Base-by-base conservation (phyloP, 2,329 filamentous ascomycete species). In the Pseudogymnoascus sp. region DNA sequence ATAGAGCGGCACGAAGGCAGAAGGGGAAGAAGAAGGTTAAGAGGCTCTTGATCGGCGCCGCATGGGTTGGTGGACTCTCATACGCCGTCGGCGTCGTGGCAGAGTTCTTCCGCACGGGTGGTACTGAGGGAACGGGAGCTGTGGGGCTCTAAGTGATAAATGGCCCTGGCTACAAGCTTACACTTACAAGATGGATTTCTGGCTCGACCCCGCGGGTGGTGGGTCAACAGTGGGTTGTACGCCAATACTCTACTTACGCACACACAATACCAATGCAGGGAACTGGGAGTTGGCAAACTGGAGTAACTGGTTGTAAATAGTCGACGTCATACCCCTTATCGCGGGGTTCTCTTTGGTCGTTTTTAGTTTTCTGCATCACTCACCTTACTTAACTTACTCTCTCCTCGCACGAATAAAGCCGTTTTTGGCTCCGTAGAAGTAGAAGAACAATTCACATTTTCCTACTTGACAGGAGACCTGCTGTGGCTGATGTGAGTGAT, bases 21-120 rank as follows among this genome's bases (percentile, higher is more conserved):
- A 74, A 72, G 62, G 69, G 74, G 21, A 63, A 54, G 29, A 54
- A 35, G 29, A 54, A 79, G 1, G 76, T 74, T 0, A 81, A 78
- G 68, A 81, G 79, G 64, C 66, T 84, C 21, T 64, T 82, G 1
- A 65, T 84, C 0, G 82, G 83, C 0, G 83, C 82, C 1, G 76
- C 75, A 0, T 83, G 79, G 72, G 74, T 84, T 1, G 82, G 78
- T 0, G 83, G 79, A 1, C 72, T 81, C 2, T 79, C 80, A 1
- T 89, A 87, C 67, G 79, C 78, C 1, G 73, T 83, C 17, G 84
- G 84, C 7, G 78, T 84, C 11, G 74, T 84, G n/a, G 75, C 76
- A 1, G 84, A 88, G 66, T 83, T 81, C 61, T 79, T 85, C 62
- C 77, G 74, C 44, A 82, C 76, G 0, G 78, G 79, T 0, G 79